Evolutionary conservation across 2,329 filamentous ascomycete species (phyloP), one percentile per base, ranked within the genome.

Genomic region (Diaporthe australafricana): DNA sequence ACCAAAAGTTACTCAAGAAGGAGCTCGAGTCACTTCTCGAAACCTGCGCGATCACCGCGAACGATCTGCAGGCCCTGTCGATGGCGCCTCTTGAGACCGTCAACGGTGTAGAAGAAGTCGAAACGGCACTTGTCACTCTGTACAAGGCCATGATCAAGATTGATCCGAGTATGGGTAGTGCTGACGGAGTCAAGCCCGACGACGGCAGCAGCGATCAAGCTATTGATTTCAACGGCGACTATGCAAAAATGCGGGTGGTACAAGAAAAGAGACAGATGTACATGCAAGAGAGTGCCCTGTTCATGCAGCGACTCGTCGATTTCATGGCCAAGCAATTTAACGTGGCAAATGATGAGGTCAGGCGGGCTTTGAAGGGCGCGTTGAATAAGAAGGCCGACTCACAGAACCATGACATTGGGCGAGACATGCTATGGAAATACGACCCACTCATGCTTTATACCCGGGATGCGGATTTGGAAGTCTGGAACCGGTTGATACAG

Each of bases 121-220:
- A 99, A 80, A 80, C 83, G 1, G 89, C 94, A 8, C 85, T 98
- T 1, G 89, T 96, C 16, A 92, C 92, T 16, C 87, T 99, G 8
- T 98, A 96, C 83, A 96, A 93, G 80, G 96, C 96, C 9, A 95
- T 98, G 91, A 87, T 93, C 76, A 98, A 95, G 74, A 98, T 98
- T 70, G 95, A 98, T 78, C 94, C 96, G 1, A 90, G 91, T 9
- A 89, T 96, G 56, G 89, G 92, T 66, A 84, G 83, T 68, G 81
- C 83, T 68, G 87, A 87, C 69, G 78, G 83, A 27, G 81, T 83
- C 68, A 87, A 86, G 76, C 86, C 82, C 74, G 85, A 84, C 68
- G 87, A 89, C 69, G 78, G 83, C 20, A 85, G 87, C 72, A 77
- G 77, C n/a, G 82, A 84, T 66, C 85, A 87, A 68, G 79, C 83